A percentile compares a stretch with the other conserved stretches of the same genome.
phyloP scores from a whole-genome alignment of 768 basidiomycete genomes.

The Tylopilus sp. region DNA sequence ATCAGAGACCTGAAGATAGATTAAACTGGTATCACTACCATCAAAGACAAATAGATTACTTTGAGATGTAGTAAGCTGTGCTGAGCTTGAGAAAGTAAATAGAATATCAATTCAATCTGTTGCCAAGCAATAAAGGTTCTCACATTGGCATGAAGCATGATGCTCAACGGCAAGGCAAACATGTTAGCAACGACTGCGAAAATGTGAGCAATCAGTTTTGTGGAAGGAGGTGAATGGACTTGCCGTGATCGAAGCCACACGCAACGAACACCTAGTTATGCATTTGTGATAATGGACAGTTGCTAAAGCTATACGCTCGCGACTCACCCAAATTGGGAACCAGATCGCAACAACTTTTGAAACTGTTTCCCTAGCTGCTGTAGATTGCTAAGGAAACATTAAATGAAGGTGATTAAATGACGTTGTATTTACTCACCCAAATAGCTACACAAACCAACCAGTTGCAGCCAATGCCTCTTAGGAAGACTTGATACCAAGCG shows the following conservation, averaged over 20 bases:
- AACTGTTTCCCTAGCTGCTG: slow-evolving; percentile 61
- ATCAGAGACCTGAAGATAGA: slow-evolving; percentile 50
- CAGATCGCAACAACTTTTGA: slow-evolving; percentile 70
- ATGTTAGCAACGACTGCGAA: slow-evolving; percentile 65
- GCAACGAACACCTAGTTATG: slow-evolving; percentile 59
- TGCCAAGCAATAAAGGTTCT: slow-evolving; percentile 21
- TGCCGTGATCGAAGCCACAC: slow-evolving; percentile 69
- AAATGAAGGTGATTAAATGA: background rate
- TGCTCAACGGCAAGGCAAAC: slow-evolving; percentile 68
- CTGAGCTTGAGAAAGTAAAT: slow-evolving; percentile 17
- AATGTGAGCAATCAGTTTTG: background rate
- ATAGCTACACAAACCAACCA: slow-evolving; percentile 73
- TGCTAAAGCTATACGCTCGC: background rate
- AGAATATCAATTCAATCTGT: background rate
- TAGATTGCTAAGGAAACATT: slow-evolving; percentile 52
- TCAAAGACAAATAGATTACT: slow-evolving; percentile 39
- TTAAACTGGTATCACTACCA: background rate
- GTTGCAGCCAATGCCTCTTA: slow-evolving; percentile 73
- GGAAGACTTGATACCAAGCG: slow-evolving; percentile 68
- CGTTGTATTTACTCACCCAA: slow-evolving; percentile 48
- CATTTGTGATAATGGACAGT: background rate
- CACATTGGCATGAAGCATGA: slow-evolving; percentile 67
- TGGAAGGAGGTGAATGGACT: slow-evolving; percentile 6
- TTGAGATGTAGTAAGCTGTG: slow-evolving; percentile 57
- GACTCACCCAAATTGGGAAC: slow-evolving; percentile 70